A percentile compares a stretch with the other conserved stretches of the same genome.
These are phyloP conservation scores for Aspergillus awamori DNA, from an alignment of 2,329 filamentous ascomycete genomes.

Conservation along the genomic window DNA sequence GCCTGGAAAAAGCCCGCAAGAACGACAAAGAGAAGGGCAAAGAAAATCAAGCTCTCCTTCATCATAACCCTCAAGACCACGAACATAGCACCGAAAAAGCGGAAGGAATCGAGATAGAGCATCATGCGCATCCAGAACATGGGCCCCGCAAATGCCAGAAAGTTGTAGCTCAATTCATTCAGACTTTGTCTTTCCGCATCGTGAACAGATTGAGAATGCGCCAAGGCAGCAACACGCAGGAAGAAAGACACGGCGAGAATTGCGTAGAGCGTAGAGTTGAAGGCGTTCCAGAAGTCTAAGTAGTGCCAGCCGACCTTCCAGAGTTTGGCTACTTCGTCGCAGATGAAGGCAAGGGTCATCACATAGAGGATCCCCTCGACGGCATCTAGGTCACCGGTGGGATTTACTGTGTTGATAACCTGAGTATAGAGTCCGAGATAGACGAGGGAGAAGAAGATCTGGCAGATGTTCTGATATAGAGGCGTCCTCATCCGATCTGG, in stretches of 20 bases:
- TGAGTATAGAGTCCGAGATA: conserved; percentile 85
- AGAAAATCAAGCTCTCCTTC: conserved; percentile 94
- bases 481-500: conserved; percentile 93
- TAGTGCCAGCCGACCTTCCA: conserved; percentile 94
- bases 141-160: conserved; percentile 87
- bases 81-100: conserved; percentile 97
- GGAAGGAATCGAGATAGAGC: conserved; percentile 88
- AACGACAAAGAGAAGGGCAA: conserved; percentile 82
- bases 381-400: conserved; percentile 76
- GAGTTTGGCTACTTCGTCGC: conserved; percentile 83
- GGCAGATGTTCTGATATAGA: conserved; percentile 86
- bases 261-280: conserved; percentile 82
- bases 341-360: conserved; percentile 89
- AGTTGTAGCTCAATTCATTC: conserved; percentile 88
- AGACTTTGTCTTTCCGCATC: conserved; percentile 60
- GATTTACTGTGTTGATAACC: conserved; percentile 93
- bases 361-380: conserved; percentile 84
- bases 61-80: conserved; percentile 95
- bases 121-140: conserved; percentile 96
- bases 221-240: conserved; percentile 76
- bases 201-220: conserved; percentile 57
- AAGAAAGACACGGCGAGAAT: conserved; percentile 78
- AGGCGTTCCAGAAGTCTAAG: conserved; percentile 94
- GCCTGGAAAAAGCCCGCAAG: conserved; percentile 82
- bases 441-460: conserved; percentile 79